Evolutionary conservation across 106 monocot species (phyloP).

Genomic region (Acorus calamus): DNA sequence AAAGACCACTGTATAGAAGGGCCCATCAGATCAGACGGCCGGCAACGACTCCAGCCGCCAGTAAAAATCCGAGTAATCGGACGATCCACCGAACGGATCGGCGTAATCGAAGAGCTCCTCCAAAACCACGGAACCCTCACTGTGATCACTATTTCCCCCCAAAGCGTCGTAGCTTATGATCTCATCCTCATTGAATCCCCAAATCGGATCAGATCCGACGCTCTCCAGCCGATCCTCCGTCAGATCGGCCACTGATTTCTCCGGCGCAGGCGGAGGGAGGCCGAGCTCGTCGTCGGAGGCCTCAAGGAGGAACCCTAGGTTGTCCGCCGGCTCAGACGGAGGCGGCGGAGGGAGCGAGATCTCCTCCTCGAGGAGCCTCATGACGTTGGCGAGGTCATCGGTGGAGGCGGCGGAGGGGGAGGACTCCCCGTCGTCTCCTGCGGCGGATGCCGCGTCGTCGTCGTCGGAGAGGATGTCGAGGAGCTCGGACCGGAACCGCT

Average conservation of each 20-base stretch:
- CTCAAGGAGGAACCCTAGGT: slow-evolving; percentile 66
- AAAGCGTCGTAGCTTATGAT: slow-evolving; percentile 16
- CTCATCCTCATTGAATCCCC: slow-evolving; percentile 44
- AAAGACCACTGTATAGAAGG: too few species aligned
- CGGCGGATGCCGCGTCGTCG: too few species aligned
- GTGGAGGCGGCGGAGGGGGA: neutral
- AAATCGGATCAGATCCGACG: slow-evolving; percentile 34
- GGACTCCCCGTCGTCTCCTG: too few species aligned
- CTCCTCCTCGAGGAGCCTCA: slow-evolving; percentile 42
- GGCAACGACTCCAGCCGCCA: slow-evolving; percentile 46
- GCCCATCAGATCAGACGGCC: slow-evolving; percentile 39
- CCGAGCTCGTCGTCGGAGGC: slow-evolving; percentile 94
- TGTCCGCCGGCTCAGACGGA: slow-evolving; percentile 8
- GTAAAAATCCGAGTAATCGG: slow-evolving; percentile 18
- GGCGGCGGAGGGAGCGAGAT: slow-evolving; percentile 7
- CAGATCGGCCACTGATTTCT: neutral
- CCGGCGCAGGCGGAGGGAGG: slow-evolving; percentile 47
- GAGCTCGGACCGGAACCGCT: too few species aligned
- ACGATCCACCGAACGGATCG: slow-evolving; percentile 23
- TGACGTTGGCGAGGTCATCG: slow-evolving; percentile 24
- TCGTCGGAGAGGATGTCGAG: too few species aligned
- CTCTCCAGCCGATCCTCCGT: neutral
- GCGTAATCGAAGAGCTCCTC: slow-evolving; percentile 30
- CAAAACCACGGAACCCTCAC: slow-evolving; percentile 13
- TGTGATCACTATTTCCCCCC: neutral